A percentile compares a stretch with the other conserved stretches of the same genome.
Evolutionary conservation across 2,329 filamentous ascomycete species (phyloP).

Genomic region (Aspergillus nomiae): DNA sequence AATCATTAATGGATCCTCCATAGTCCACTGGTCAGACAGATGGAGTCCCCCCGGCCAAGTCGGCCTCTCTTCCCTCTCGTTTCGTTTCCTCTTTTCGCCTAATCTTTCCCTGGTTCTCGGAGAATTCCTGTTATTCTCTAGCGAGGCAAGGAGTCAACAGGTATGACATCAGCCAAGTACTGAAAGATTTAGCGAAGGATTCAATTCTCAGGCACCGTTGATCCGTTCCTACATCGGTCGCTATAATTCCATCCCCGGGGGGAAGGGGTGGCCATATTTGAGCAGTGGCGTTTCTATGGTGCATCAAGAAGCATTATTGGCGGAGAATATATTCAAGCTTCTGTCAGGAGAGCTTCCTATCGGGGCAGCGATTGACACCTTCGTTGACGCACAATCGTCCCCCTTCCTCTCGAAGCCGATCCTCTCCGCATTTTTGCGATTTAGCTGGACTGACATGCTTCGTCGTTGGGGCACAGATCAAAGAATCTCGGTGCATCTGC

Average conservation of each 20-base stretch:
- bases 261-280: not conserved
- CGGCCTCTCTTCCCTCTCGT: not conserved
- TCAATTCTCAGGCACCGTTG: not conserved
- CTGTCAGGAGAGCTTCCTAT: not conserved
- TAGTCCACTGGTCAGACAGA: not conserved
- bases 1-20: not conserved
- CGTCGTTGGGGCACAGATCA: not conserved
- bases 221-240: not conserved
- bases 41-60: not conserved
- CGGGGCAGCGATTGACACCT: slow-evolving; percentile 2
- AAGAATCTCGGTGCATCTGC: not conserved
- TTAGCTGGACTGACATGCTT: not conserved
- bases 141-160: not conserved
- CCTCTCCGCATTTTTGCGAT: not conserved
- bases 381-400: not conserved
- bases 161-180: not conserved
- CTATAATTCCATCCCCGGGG: not conserved
- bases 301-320: slow-evolving; percentile 12
- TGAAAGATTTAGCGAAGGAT: not conserved
- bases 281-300: not conserved
- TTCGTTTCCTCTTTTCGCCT: not conserved
- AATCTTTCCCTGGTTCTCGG: not conserved
- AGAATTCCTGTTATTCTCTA: not conserved
- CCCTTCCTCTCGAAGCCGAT: not conserved
- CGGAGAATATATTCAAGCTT: slow-evolving; percentile 14